phyloP scores from a whole-genome alignment of 2,329 filamentous ascomycete species.

The Sarocladiaceae sp. region DNA sequence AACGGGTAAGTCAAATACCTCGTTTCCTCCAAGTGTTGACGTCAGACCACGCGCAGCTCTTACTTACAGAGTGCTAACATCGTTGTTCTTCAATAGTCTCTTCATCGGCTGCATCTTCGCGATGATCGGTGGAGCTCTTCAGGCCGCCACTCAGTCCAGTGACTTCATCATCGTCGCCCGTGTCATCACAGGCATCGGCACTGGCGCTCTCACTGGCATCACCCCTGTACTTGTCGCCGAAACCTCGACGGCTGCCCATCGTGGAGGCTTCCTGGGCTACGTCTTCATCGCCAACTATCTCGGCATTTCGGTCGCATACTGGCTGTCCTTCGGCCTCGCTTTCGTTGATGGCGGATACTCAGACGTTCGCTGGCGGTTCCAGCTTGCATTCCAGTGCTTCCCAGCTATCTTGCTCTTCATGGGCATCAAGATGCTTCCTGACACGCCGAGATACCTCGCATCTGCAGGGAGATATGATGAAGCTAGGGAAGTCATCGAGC shows the following conservation, averaged over 20 bases:
- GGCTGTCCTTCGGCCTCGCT: conserved; percentile 31
- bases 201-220: conserved; percentile 46
- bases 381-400: conserved; percentile 21
- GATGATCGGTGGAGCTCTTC: conserved; percentile 43
- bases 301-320: conserved; percentile 39
- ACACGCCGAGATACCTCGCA: neutral
- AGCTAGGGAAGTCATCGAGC: neutral
- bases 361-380: conserved; percentile 32
- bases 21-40: too few species aligned
- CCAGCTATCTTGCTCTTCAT: neutral
- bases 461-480: neutral
- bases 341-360: conserved; percentile 16
- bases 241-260: conserved; percentile 39
- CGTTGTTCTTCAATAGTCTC: too few species aligned
- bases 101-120: conserved; percentile 42
- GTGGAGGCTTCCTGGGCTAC: conserved; percentile 41
- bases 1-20: too few species aligned
- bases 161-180: conserved; percentile 45
- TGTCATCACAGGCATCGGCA: conserved; percentile 48
- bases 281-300: conserved; percentile 51
- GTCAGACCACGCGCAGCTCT: too few species aligned
- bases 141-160: conserved; percentile 37
- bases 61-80: too few species aligned
- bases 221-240: conserved; percentile 45
- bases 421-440: neutral